Evolutionary conservation across 129 eudicot genomes (phyloP).

Genomic region (Ambrosia trifida): DNA sequence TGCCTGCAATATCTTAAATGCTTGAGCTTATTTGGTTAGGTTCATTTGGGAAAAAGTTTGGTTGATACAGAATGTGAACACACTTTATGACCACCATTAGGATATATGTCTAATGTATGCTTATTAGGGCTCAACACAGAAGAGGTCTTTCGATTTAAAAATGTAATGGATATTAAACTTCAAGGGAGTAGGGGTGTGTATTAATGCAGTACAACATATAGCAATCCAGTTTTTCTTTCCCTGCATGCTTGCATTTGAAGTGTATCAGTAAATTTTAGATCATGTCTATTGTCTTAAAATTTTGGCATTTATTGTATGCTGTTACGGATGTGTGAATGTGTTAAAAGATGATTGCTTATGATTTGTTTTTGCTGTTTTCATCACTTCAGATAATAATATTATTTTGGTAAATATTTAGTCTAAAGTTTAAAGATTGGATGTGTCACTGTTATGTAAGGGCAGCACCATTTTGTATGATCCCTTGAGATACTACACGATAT

Average conservation of each 20-base stretch:
- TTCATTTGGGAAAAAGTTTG: neutral
- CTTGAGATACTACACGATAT: neutral
- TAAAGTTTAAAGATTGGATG: neutral
- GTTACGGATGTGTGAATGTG: neutral
- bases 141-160: neutral
- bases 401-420: neutral
- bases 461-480: neutral
- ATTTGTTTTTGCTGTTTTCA: neutral
- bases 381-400: neutral
- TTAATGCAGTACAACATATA: neutral
- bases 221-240: neutral
- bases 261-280: neutral
- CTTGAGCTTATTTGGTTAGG: neutral
- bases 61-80: neutral
- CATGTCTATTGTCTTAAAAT: neutral
- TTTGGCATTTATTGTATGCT: neutral
- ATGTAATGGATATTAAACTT: neutral
- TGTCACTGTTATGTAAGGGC: neutral
- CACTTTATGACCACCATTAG: neutral
- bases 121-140: neutral
- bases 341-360: neutral
- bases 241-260: neutral
- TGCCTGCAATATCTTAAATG: neutral
- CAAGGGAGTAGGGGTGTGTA: neutral
- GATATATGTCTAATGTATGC: neutral